phyloP scores from a whole-genome alignment of 495 filamentous ascomycete genomes.

The Durotheca rogersii region DNA sequence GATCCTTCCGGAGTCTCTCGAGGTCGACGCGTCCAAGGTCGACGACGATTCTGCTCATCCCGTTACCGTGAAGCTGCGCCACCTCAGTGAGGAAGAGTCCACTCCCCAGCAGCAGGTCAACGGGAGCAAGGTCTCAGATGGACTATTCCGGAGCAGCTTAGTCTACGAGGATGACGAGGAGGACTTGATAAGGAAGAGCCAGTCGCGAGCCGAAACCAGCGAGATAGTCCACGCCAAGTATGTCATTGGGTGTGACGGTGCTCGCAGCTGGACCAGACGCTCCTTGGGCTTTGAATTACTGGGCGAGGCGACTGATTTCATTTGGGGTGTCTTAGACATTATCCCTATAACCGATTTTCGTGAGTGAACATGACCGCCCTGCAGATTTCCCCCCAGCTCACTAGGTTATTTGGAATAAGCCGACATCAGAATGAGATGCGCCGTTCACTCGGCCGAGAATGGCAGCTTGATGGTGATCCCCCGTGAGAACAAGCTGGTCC shows the following conservation, averaged over 20 bases:
- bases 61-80: conserved; percentile 51
- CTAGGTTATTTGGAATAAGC: too few relatives aligned
- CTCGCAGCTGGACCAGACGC: conserved; percentile 61
- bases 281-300: conserved; percentile 60
- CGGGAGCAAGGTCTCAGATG: conserved; percentile 42
- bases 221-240: conserved; percentile 60
- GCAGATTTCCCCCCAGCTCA: too few relatives aligned
- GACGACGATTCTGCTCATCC: conserved; percentile 55
- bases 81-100: conserved; percentile 48
- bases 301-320: conserved; percentile 65
- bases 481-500: conserved; percentile 64
- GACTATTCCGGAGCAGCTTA: conserved; percentile 53
- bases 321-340: conserved; percentile 69
- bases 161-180: conserved; percentile 52
- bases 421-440: conserved; percentile 67
- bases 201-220: conserved; percentile 43
- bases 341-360: conserved; percentile 69
- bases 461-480: conserved; percentile 71
- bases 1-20: conserved; percentile 49
- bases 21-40: conserved; percentile 43
- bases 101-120: conserved; percentile 42
- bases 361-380: conserved; percentile 58
- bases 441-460: conserved; percentile 62
- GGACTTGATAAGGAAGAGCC: conserved; percentile 46
- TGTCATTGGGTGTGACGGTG: conserved; percentile 69